Conservation (phyloP, 179 eudicot genomes). For the Silene noctiflora region DNA sequence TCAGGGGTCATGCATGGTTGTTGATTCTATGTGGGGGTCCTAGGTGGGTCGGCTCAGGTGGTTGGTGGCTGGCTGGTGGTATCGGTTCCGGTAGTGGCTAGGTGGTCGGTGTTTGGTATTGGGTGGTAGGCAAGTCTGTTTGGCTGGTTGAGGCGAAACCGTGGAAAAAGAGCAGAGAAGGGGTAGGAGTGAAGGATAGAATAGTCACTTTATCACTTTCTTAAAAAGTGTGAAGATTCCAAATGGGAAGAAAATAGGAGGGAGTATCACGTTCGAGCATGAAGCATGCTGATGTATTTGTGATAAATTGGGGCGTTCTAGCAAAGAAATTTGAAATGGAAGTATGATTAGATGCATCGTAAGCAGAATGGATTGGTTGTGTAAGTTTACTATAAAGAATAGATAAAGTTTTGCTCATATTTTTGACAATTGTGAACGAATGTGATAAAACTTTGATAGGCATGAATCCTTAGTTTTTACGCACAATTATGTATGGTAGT, state of each 20-base stretch:
- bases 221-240: background rate
- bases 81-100: too few species aligned
- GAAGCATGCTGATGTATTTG: constrained; percentile 4
- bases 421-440: background rate
- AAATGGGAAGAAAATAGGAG: background rate
- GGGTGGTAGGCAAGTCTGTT: background rate
- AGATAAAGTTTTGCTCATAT: background rate
- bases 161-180: background rate
- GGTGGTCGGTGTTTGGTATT: background rate
- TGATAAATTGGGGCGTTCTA: background rate
- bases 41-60: background rate
- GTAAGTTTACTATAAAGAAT: background rate
- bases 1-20: background rate
- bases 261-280: background rate
- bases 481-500: background rate
- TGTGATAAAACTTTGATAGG: background rate
- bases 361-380: background rate
- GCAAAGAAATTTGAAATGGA: constrained; percentile 1
- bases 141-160: background rate
- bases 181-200: background rate
- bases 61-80: background rate
- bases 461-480: background rate
- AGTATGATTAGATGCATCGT: background rate
- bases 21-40: background rate
- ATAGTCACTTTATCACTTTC: background rate